Percentiles rank a stretch among this genome's conserved stretches.
These are phyloP conservation scores for Hemisphaericaspora xylofermentans DNA, from an alignment of 1,139 yeast genomes.

Conservation along the genomic window DNA sequence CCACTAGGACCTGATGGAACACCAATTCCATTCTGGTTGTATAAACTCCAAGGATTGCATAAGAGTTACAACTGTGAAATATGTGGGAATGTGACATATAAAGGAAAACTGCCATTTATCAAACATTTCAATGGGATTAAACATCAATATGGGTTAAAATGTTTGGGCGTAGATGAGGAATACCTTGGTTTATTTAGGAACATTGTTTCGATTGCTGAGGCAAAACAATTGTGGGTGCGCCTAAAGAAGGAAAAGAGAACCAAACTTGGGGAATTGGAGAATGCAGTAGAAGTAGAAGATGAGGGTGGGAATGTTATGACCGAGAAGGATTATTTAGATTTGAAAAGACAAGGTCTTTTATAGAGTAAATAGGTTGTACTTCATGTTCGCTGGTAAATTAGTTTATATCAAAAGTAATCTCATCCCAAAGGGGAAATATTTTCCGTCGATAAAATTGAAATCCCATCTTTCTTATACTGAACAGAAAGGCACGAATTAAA, in stretches of 20 bases:
- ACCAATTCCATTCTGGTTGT: conserved; percentile 93
- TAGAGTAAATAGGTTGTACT: no score
- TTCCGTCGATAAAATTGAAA: no score
- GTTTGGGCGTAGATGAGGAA: conserved; percentile 64
- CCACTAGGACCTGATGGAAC: conserved; percentile 88
- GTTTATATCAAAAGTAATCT: not conserved
- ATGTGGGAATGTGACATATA: conserved; percentile 74
- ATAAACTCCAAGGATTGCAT: conserved; percentile 84
- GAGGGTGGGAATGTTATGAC: conserved; percentile 91
- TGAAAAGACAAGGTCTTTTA: conserved; percentile 79
- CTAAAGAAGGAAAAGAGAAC: conserved; percentile 40
- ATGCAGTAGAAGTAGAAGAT: conserved; percentile 82
- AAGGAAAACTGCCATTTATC: conserved; percentile 71
- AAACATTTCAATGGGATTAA: conserved; percentile 70
- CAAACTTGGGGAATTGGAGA: conserved; percentile 47
- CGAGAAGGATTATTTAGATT: conserved; percentile 74
- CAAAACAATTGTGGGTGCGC: conserved; percentile 53
- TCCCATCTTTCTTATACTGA: no score
- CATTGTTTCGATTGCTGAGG: conserved; percentile 68
- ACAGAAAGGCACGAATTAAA: no score
- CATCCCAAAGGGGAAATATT: not conserved
- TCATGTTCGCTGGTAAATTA: no score
- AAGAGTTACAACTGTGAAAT: conserved; percentile 76
- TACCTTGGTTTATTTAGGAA: conserved; percentile 53
- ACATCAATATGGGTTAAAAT: conserved; percentile 72